Conservation (phyloP, 2,329 filamentous ascomycete genomes). For the Fusarium poae region DNA sequence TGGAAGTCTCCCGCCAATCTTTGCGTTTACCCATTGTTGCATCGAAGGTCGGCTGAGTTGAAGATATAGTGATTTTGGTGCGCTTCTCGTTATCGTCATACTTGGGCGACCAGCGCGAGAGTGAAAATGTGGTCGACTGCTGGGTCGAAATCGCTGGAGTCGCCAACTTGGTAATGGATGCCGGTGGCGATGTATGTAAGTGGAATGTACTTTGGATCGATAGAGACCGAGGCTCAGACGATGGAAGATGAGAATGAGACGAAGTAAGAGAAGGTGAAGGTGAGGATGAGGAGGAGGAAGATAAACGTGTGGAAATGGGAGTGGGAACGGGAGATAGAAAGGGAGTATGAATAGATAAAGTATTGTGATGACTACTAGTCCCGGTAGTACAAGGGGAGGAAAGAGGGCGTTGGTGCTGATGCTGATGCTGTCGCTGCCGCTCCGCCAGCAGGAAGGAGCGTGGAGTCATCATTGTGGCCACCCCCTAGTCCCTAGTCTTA, state of each 20-base stretch:
- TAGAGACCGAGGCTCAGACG: conserved; percentile 10
- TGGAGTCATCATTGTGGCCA: conserved; percentile 49
- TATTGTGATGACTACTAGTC: conserved; percentile 43
- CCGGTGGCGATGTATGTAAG: conserved; percentile 17
- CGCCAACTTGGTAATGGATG: conserved; percentile 25
- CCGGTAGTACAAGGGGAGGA: conserved; percentile 36
- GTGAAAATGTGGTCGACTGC: conserved; percentile 37
- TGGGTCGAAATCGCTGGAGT: conserved; percentile 35
- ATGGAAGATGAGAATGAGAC: conserved; percentile 15
- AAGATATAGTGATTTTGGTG: conserved; percentile 45
- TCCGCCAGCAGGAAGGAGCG: conserved; percentile 49
- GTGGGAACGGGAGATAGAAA: conserved; percentile 39
- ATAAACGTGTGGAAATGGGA: conserved; percentile 31
- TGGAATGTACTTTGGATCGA: conserved; percentile 18
- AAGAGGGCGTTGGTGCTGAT: conserved; percentile 33
- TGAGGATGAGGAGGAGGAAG: conserved; percentile 28
- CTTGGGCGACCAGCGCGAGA: conserved; percentile 48
- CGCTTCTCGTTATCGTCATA: conserved; percentile 50
- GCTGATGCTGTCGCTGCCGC: conserved; percentile 37
- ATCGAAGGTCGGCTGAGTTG: conserved; percentile 45
- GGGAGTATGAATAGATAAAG: conserved; percentile 42
- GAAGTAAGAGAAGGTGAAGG: conserved; percentile 34
- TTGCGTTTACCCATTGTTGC: conserved; percentile 55
- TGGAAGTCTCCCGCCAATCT: conserved; percentile 48
- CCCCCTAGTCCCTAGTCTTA: conserved; percentile 20